Evolutionary conservation across 2,329 filamentous ascomycete genomes (phyloP).

Genomic region (Colletotrichum higginsianum): DNA sequence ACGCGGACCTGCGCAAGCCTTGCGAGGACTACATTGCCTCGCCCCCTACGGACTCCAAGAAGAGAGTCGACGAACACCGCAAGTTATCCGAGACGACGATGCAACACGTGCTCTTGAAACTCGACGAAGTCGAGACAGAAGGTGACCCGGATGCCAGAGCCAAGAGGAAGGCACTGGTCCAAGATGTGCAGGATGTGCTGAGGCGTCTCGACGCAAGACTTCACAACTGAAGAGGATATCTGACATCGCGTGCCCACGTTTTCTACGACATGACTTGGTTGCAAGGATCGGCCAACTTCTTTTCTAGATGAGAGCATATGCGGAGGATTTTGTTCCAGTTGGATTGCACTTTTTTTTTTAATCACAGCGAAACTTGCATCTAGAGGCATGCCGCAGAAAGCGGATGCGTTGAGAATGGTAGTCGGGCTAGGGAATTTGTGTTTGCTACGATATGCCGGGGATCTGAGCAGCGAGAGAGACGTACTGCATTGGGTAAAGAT

Average conservation of each 20-base stretch:
- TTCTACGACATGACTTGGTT: slow-evolving; percentile 27
- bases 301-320: slow-evolving; percentile 20
- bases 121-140: slow-evolving; percentile 82
- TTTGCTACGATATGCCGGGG: slow-evolving; percentile 25
- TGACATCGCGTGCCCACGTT: slow-evolving; percentile 10
- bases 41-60: slow-evolving; percentile 77
- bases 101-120: slow-evolving; percentile 81
- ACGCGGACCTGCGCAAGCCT: slow-evolving; percentile 74
- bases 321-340: slow-evolving; percentile 19
- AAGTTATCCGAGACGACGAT: slow-evolving; percentile 82
- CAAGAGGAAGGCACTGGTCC: slow-evolving; percentile 80
- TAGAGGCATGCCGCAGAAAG: slow-evolving; percentile 32
- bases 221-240: slow-evolving; percentile 9
- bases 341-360: slow-evolving; percentile 21
- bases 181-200: slow-evolving; percentile 77
- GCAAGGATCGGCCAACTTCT: slow-evolving; percentile 18
- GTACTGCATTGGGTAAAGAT: not conserved
- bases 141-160: slow-evolving; percentile 76
- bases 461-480: not conserved
- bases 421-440: not conserved
- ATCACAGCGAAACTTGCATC: slow-evolving; percentile 42
- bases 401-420: slow-evolving; percentile 1
- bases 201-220: slow-evolving; percentile 71
- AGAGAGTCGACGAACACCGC: slow-evolving; percentile 81
- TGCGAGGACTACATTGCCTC: slow-evolving; percentile 73